phyloP scores from a whole-genome alignment of 371 early-diverging fungal species.

The Haplosporangium sp. region DNA sequence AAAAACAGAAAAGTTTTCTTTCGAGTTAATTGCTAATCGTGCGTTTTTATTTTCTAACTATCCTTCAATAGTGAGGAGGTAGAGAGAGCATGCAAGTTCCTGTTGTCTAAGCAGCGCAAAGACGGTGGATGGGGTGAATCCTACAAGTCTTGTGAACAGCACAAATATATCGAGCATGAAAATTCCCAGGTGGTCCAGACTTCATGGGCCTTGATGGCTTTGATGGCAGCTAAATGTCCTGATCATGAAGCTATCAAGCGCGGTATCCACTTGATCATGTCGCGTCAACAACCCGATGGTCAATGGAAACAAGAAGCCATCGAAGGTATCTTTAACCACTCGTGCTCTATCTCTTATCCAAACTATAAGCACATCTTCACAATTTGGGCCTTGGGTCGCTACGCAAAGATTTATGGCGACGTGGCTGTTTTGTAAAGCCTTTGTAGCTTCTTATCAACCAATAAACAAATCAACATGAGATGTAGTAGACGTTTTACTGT shows the following conservation, averaged over 20 bases:
- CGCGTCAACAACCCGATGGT: constrained; percentile 88
- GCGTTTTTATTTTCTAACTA: not conserved
- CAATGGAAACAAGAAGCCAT: constrained; percentile 97
- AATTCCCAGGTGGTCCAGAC: constrained; percentile 94
- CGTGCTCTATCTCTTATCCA: constrained; percentile 89
- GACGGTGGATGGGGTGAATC: constrained; percentile 99
- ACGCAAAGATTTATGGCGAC: constrained; percentile 61
- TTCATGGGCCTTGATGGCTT: constrained; percentile 86
- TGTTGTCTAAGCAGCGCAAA: constrained; percentile 83
- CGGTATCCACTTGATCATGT: constrained; percentile 87
- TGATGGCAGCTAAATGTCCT: constrained; percentile 92
- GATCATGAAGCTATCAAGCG: constrained; percentile 77
- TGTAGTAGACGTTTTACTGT: constrained; percentile 2
- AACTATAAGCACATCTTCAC: constrained; percentile 73
- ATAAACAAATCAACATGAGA: too few relatives aligned
- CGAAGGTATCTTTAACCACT: constrained; percentile 98
- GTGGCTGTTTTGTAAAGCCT: not conserved
- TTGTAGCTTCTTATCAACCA: too few relatives aligned
- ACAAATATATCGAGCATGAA: constrained; percentile 72
- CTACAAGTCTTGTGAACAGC: constrained; percentile 88
- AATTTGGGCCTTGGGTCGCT: constrained; percentile 96
- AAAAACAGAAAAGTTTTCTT: not conserved
- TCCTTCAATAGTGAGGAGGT: constrained; percentile 54
- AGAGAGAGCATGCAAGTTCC: constrained; percentile 85
- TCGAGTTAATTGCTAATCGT: too few relatives aligned